Evolutionary conservation across 73 alveolate genomes (phyloP).

Genomic region (Uronychia binucleata): DNA sequence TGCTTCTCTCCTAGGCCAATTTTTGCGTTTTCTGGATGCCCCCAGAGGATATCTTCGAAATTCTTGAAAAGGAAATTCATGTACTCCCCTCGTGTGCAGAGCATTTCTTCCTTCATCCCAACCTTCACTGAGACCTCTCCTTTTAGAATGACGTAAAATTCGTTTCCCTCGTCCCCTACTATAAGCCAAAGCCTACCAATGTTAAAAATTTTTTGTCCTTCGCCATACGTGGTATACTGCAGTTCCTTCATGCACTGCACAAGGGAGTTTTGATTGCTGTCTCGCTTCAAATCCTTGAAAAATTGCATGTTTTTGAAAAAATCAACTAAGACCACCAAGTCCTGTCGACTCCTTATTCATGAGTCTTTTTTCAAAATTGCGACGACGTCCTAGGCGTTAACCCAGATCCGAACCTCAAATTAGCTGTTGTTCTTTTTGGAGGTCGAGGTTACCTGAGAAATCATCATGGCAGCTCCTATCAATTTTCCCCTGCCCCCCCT

Average conservation of each 20-base stretch:
- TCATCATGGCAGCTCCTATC: not conserved
- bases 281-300: constrained; percentile 14
- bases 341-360: not conserved
- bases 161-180: constrained; percentile 49
- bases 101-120: constrained; percentile 27
- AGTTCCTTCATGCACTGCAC: constrained; percentile 37
- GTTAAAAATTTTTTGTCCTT: constrained; percentile 38
- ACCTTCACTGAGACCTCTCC: constrained; percentile 59
- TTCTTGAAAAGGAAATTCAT: not conserved
- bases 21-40: not conserved
- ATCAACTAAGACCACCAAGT: not conserved
- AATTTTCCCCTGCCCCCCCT: not conserved
- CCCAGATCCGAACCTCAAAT: not conserved
- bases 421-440: not conserved
- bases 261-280: constrained; percentile 32
- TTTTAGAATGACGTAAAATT: constrained; percentile 45
- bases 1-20: not conserved
- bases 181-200: constrained; percentile 7
- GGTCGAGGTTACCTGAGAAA: not conserved
- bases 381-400: not conserved
- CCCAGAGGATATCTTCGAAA: constrained; percentile 36
- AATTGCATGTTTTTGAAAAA: not conserved
- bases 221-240: constrained; percentile 5
- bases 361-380: not conserved
- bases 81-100: constrained; percentile 10